Base-by-base conservation (phyloP, 192 early-diverging fungal genomes). In the Podila horticola region DNA sequence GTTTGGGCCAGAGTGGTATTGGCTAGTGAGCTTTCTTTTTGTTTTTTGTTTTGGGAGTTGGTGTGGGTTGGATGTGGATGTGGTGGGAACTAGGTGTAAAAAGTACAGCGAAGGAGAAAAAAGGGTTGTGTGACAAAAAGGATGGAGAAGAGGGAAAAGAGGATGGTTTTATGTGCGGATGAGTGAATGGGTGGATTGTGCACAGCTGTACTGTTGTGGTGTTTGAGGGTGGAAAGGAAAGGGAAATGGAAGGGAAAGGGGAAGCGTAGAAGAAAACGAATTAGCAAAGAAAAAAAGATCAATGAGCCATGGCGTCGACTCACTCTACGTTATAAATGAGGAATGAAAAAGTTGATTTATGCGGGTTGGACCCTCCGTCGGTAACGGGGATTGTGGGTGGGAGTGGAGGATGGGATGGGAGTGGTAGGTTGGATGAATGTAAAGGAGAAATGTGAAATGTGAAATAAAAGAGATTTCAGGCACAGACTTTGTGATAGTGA, bases 161-260 rank as follows among this genome's bases (percentile, higher is more conserved):
- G 24, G 48, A 29, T 41, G 64, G 24, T 48, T 66, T 28, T 29
- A 19, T 66, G 41, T 51, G 45, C 28, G 45, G 64, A 65, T 48
- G 45, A 28, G 22, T 22, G 19, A 20, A 52, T 52, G 51, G 5
- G 17, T 52, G 63, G 64, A 15, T n/a, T n/a, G n/a, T n/a, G n/a
- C n/a, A n/a, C n/a, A n/a, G 26, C 9, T 20, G 62, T 38, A 24
- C 41, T 38, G 33, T 34, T 34, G 34, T 2, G n/a, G n/a, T 38
- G 33, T 30, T 52, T 20, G 29, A 33, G 29, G 49, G 24, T 34
- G 64, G 41, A 31, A 67, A 50, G 64, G 64, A 34, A 36, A 57
- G 30, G 62, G 41, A 26, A 38, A 31, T n/a, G 61, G 41, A 22
- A 6, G 17, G 13, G 12, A 11, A 31, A 19, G 41, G 22, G 28